Percentiles rank a stretch among this genome's conserved stretches.
phyloP scores from a whole-genome alignment of 1,284 basidiomycete species.

The Leccinum subatratum region DNA sequence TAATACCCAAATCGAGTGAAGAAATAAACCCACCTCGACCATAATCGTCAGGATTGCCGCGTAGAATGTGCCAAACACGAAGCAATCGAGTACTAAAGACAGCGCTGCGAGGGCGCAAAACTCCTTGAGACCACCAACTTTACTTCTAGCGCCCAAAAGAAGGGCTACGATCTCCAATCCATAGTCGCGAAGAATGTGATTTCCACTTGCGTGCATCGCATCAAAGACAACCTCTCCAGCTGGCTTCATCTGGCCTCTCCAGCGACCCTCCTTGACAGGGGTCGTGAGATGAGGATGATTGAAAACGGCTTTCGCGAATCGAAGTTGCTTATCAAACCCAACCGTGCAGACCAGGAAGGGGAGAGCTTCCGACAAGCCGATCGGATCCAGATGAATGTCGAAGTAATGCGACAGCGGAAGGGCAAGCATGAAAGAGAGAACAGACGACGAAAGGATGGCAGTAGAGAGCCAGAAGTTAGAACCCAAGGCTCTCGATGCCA shows the following conservation, averaged over 20 bases:
- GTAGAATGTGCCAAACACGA: slow-evolving; percentile 88
- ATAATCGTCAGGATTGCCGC: slow-evolving; percentile 86
- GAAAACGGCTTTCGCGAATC: slow-evolving; percentile 89
- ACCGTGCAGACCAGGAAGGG: slow-evolving; percentile 98
- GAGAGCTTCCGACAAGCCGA: slow-evolving; percentile 89
- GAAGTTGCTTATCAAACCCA: slow-evolving; percentile 96
- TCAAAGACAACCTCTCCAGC: slow-evolving; percentile 82
- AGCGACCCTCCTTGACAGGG: slow-evolving; percentile 44
- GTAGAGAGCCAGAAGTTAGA: slow-evolving; percentile 87
- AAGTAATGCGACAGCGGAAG: slow-evolving; percentile 82
- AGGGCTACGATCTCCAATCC: slow-evolving; percentile 89
- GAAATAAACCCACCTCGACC: slow-evolving; percentile 69
- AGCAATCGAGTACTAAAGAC: slow-evolving; percentile 80
- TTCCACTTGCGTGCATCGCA: slow-evolving; percentile 75
- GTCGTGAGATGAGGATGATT: slow-evolving; percentile 72
- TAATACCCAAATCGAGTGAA: slow-evolving; percentile 1
- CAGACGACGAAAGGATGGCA: slow-evolving; percentile 80
- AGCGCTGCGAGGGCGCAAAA: slow-evolving; percentile 93
- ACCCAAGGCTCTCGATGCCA: slow-evolving; percentile 81
- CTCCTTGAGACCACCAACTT: slow-evolving; percentile 87
- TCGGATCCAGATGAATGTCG: slow-evolving; percentile 85
- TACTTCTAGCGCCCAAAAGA: slow-evolving; percentile 82
- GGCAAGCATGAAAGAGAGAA: slow-evolving; percentile 84
- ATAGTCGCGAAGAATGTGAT: slow-evolving; percentile 87
- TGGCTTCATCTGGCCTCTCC: slow-evolving; percentile 58